phyloP scores from a whole-genome alignment of 306 rosid genomes.

The Begonia masoniana region DNA sequence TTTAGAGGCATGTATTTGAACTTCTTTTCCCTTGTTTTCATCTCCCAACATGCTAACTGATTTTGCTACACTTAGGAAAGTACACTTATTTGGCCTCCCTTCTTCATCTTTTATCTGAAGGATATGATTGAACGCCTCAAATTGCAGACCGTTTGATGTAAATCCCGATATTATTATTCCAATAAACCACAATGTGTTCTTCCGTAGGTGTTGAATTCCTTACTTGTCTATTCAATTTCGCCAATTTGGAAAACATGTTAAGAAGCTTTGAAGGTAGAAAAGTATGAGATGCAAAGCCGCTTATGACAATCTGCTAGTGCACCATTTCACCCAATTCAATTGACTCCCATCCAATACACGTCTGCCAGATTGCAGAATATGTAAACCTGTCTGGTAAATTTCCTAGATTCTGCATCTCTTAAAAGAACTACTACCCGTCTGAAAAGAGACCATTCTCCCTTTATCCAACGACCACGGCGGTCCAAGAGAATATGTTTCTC shows the following conservation, averaged over 20 bases:
- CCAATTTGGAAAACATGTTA: conserved; percentile 58
- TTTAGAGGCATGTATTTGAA: conserved; percentile 34
- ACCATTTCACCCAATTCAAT: conserved; percentile 37
- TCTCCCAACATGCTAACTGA: conserved; percentile 41
- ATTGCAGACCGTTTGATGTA: conserved; percentile 28
- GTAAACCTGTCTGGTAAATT: conserved; percentile 45
- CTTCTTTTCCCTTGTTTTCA: conserved; percentile 29
- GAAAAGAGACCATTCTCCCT: conserved; percentile 21
- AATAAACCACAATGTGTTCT: conserved; percentile 37
- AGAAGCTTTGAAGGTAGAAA: conserved; percentile 54
- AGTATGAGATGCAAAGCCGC: conserved; percentile 42
- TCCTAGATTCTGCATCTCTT: conserved; percentile 40
- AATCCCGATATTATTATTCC: conserved; percentile 76
- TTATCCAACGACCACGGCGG: conserved; percentile 46
- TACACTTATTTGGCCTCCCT: conserved; percentile 24
- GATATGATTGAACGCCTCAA: conserved; percentile 45
- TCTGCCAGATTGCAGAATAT: conserved; percentile 43
- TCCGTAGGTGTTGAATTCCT: conserved; percentile 37
- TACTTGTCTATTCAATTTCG: conserved; percentile 27
- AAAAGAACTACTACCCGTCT: conserved; percentile 17
- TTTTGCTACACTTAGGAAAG: conserved; percentile 47
- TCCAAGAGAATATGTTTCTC: conserved; percentile 58
- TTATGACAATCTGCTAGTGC: conserved; percentile 46
- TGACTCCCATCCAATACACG: conserved; percentile 40
- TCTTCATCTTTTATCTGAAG: conserved; percentile 33